phyloP scores from a whole-genome alignment of 345 rosid species.

The Salix brachista region DNA sequence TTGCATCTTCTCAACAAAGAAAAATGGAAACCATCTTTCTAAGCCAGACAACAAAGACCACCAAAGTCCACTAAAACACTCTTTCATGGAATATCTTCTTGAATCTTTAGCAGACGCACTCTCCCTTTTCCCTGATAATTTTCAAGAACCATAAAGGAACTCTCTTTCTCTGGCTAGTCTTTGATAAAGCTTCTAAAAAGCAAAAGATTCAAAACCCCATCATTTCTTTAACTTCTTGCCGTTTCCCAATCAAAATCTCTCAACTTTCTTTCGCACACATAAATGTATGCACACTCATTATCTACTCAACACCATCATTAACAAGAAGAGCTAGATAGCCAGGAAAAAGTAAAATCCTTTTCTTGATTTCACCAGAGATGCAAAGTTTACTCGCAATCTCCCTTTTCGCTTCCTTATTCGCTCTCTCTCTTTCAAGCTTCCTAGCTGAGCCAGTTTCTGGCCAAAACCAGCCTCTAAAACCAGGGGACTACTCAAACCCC shows the following conservation, averaged over 20 bases:
- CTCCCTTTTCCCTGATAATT: background rate
- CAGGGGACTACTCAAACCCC: conserved; percentile 16
- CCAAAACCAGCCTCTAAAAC: conserved; percentile 33
- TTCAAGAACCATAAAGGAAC: background rate
- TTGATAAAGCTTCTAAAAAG: background rate
- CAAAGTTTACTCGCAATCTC: conserved; percentile 17
- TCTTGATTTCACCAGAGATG: conserved; percentile 25
- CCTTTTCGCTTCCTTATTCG: conserved; percentile 16
- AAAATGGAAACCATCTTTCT: background rate
- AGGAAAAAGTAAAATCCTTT: conserved; percentile 9
- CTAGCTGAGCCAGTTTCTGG: conserved; percentile 54
- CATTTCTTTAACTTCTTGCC: background rate
- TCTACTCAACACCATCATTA: background rate
- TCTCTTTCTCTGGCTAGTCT: background rate
- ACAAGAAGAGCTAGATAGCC: too few species aligned
- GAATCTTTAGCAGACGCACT: conserved; percentile 20
- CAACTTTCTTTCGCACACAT: background rate
- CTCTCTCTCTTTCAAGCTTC: conserved; percentile 38
- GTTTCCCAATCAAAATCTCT: background rate
- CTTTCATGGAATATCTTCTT: conserved; percentile 27
- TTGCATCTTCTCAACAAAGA: background rate
- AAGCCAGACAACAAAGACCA: background rate
- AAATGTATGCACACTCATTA: background rate
- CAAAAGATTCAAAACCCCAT: background rate
- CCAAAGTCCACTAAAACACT: background rate